These are phyloP conservation scores for Thermomucor indicae-seudaticae DNA, from an alignment of 371 early-diverging fungal species.

Conservation along the genomic window DNA sequence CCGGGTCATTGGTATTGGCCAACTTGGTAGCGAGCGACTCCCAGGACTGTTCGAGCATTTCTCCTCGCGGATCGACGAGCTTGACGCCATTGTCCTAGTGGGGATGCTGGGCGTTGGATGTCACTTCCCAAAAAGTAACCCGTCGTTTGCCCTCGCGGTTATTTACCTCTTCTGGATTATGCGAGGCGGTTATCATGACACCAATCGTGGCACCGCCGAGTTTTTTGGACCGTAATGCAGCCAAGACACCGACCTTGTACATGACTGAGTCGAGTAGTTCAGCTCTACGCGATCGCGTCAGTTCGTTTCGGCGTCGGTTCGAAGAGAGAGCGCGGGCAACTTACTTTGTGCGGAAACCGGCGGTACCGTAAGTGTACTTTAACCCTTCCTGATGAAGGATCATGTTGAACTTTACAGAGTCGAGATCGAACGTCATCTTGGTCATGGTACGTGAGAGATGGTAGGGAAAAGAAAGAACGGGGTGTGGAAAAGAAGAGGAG, in stretches of 20 bases:
- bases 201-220: slow-evolving; percentile 90
- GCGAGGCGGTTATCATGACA: slow-evolving; percentile 99
- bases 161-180: slow-evolving; percentile 89
- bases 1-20: slow-evolving; percentile 84
- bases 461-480: not conserved
- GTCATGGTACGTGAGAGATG: slow-evolving; percentile 9
- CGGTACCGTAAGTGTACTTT: slow-evolving; percentile 90
- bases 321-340: slow-evolving; percentile 5
- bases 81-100: slow-evolving; percentile 99
- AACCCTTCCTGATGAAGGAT: slow-evolving; percentile 31
- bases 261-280: slow-evolving; percentile 86
- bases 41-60: slow-evolving; percentile 98
- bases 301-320: not conserved
- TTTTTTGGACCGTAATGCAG: slow-evolving; percentile 86
- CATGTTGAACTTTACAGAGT: slow-evolving; percentile 29
- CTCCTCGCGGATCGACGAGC: slow-evolving; percentile 98
- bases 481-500: not conserved
- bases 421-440: slow-evolving; percentile 23
- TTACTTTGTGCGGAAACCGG: slow-evolving; percentile 93
- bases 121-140: not conserved
- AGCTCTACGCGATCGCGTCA: slow-evolving; percentile 47
- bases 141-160: not conserved
- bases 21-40: slow-evolving; percentile 89
- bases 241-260: slow-evolving; percentile 93
- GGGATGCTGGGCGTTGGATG: not conserved